Percentiles rank a stretch among this genome's conserved stretches.
phyloP scores from a whole-genome alignment of 345 rosid genomes.

The Passiflora organensis region DNA sequence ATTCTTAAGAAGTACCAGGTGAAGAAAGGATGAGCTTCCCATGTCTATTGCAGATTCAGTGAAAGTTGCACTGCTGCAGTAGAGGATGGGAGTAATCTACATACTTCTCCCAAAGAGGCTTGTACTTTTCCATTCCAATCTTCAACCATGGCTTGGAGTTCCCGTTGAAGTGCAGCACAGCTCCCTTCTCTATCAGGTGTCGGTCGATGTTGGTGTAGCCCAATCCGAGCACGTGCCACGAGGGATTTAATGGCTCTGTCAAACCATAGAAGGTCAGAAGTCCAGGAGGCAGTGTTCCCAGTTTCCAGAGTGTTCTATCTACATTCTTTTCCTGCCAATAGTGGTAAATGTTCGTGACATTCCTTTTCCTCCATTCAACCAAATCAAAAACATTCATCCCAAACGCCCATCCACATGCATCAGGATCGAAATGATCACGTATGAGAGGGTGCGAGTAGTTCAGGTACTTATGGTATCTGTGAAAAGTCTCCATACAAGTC shows the following conservation, averaged over 20 bases:
- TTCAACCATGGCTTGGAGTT: conserved; percentile 97
- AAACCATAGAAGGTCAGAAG: conserved; percentile 82
- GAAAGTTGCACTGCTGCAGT: conserved; percentile 86
- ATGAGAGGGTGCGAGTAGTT: conserved; percentile 60
- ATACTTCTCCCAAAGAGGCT: conserved; percentile 87
- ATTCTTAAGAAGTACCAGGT: conserved; percentile 2
- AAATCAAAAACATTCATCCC: conserved; percentile 92
- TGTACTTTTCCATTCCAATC: conserved; percentile 90
- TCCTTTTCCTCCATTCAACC: conserved; percentile 81
- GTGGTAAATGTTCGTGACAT: conserved; percentile 88
- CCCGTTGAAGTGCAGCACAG: conserved; percentile 90
- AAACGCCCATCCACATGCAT: conserved; percentile 97
- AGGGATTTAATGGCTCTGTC: conserved; percentile 68
- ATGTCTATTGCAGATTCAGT: conserved; percentile 26
- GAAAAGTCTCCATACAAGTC: conserved; percentile 97
- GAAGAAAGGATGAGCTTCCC: background rate
- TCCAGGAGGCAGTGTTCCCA: conserved; percentile 89
- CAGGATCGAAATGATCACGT: conserved; percentile 84
- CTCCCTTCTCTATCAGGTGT: conserved; percentile 76
- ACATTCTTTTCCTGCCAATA: conserved; percentile 90
- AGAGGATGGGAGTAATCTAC: conserved; percentile 79
- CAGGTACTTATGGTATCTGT: conserved; percentile 51
- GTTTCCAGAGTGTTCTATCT: conserved; percentile 87
- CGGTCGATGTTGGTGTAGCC: conserved; percentile 82
- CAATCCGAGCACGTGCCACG: conserved; percentile 90